Conservation (phyloP, 2,329 filamentous ascomycete genomes). For the Diaporthe sp. region DNA sequence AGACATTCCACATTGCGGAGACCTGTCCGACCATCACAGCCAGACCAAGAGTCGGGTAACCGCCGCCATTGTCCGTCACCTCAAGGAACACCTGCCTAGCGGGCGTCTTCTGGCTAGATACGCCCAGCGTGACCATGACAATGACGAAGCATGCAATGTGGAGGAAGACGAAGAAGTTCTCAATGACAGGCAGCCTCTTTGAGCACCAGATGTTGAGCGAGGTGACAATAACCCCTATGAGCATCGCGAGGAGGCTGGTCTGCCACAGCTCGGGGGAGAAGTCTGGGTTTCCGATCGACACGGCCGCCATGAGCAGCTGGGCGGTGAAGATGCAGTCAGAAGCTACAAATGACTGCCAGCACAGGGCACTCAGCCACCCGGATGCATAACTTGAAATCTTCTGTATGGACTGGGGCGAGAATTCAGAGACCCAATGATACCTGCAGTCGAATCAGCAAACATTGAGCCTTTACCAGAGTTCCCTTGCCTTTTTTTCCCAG, state of each 20-base stretch:
- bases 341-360: slow-evolving; percentile 56
- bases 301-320: slow-evolving; percentile 11
- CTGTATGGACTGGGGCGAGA: slow-evolving; percentile 61
- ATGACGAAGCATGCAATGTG: slow-evolving; percentile 51
- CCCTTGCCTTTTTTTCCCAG: background rate
- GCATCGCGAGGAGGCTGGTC: slow-evolving; percentile 58
- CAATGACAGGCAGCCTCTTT: slow-evolving; percentile 61
- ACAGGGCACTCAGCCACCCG: slow-evolving; percentile 62
- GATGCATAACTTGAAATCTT: slow-evolving; percentile 66
- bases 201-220: slow-evolving; percentile 61
- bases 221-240: slow-evolving; percentile 58
- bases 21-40: slow-evolving; percentile 51
- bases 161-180: slow-evolving; percentile 62
- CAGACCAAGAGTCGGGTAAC: slow-evolving; percentile 48
- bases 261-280: slow-evolving; percentile 20
- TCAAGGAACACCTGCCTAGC: slow-evolving; percentile 46
- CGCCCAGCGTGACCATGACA: slow-evolving; percentile 45
- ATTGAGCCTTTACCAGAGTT: background rate
- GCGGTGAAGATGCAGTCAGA: slow-evolving; percentile 41
- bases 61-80: slow-evolving; percentile 47
- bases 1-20: slow-evolving; percentile 15
- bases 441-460: background rate
- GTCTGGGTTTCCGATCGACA: background rate
- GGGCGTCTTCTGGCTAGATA: slow-evolving; percentile 42
- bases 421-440: slow-evolving; percentile 71